phyloP scores from a whole-genome alignment of 441 rosid genomes.

The Monsonia emarginata region DNA sequence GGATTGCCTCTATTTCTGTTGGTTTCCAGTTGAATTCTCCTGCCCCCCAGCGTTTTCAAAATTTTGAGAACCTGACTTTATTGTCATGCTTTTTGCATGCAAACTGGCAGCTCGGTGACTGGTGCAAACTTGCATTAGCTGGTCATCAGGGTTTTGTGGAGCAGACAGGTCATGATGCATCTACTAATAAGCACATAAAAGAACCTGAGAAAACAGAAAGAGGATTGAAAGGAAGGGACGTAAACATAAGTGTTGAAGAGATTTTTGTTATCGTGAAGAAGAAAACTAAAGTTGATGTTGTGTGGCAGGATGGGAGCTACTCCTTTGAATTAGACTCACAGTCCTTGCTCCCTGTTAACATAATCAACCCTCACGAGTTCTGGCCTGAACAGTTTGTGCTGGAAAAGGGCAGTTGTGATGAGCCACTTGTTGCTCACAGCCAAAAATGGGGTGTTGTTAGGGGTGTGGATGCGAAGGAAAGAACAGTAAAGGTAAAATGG shows the following conservation, averaged over 20 bases:
- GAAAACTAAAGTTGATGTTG: slow-evolving; percentile 53
- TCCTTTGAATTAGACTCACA: slow-evolving; percentile 45
- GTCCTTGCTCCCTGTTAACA: slow-evolving; percentile 47
- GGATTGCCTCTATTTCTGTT: slow-evolving; percentile 56
- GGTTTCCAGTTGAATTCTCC: slow-evolving; percentile 27
- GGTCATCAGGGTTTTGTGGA: slow-evolving; percentile 24
- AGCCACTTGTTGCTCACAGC: slow-evolving; percentile 24
- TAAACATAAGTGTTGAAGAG: slow-evolving; percentile 27
- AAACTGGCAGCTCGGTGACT: slow-evolving; percentile 88
- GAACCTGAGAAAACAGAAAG: slow-evolving; percentile 23
- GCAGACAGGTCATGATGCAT: slow-evolving; percentile 18
- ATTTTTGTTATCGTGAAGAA: slow-evolving; percentile 51
- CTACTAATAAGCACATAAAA: slow-evolving; percentile 17
- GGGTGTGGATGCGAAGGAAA: slow-evolving; percentile 62
- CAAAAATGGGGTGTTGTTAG: slow-evolving; percentile 63
- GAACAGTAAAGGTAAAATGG: slow-evolving; percentile 69
- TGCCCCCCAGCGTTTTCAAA: slow-evolving; percentile 43
- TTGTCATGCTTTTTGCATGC: slow-evolving; percentile 61
- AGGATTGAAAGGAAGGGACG: slow-evolving; percentile 28
- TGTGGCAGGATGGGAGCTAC: slow-evolving; percentile 79
- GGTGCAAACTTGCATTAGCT: slow-evolving; percentile 55
- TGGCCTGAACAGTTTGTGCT: slow-evolving; percentile 85
- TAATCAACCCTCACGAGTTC: slow-evolving; percentile 64
- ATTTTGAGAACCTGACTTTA: slow-evolving; percentile 43
- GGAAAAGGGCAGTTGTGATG: slow-evolving; percentile 44